These are phyloP conservation scores for Trametes punicea DNA, from an alignment of 768 basidiomycete species.

Conservation along the genomic window DNA sequence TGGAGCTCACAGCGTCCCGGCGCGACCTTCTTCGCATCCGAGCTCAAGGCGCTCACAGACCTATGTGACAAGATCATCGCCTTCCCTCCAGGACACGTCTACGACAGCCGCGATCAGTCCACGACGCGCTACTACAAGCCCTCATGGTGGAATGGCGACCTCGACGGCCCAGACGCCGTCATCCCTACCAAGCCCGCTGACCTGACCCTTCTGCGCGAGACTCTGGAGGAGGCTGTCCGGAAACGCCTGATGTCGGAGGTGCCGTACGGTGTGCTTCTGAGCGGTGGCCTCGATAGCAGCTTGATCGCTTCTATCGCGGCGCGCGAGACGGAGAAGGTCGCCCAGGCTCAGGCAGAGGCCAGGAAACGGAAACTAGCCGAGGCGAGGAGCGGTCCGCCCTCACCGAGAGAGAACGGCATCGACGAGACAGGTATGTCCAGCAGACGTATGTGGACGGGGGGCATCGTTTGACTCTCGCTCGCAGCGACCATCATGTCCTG, in stretches of 20 bases:
- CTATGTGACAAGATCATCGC: constrained; percentile 94
- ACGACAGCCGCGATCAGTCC: constrained; percentile 77
- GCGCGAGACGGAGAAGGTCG: constrained; percentile 90
- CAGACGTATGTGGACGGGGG: not conserved
- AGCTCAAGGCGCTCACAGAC: constrained; percentile 86
- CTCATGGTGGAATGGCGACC: constrained; percentile 85
- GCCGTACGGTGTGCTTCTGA: constrained; percentile 94
- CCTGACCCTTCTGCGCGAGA: constrained; percentile 67
- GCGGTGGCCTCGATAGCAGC: constrained; percentile 93
- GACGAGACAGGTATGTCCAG: constrained; percentile 50
- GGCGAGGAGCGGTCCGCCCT: constrained; percentile 54
- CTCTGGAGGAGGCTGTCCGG: constrained; percentile 86
- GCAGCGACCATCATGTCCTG: constrained; percentile 77
- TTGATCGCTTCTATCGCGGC: constrained; percentile 94
- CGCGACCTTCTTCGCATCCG: constrained; percentile 88
- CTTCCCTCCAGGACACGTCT: constrained; percentile 97
- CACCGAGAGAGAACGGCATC: constrained; percentile 34
- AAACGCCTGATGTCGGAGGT: constrained; percentile 98
- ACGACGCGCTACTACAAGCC: constrained; percentile 86
- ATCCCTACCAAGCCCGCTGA: constrained; percentile 64
- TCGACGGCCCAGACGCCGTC: constrained; percentile 49
- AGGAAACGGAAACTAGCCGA: constrained; percentile 59
- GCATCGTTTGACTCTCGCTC: not conserved
- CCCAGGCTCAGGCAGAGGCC: constrained; percentile 71
- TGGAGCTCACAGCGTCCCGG: constrained; percentile 83